phyloP scores from a whole-genome alignment of 2,329 filamentous ascomycete genomes.

The Davidsoniella eucalypti region DNA sequence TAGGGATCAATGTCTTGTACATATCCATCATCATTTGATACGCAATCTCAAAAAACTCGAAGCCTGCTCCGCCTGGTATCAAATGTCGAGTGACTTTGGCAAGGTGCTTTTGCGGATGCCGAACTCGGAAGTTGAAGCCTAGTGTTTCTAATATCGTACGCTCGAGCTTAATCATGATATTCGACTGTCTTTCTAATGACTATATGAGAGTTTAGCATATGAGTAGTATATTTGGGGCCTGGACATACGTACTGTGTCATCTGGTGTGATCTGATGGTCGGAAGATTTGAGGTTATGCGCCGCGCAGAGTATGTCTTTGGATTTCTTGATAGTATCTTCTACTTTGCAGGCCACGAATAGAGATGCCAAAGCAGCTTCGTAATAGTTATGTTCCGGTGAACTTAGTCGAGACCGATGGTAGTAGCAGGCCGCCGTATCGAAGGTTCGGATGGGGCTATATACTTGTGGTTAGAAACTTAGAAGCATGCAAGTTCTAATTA shows the following conservation, averaged over 20 bases:
- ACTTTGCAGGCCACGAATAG: constrained; percentile 92
- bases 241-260: constrained; percentile 52
- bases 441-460: constrained; percentile 68
- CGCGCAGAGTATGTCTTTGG: constrained; percentile 77
- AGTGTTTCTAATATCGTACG: constrained; percentile 83
- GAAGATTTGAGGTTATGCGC: constrained; percentile 68
- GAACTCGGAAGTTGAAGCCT: constrained; percentile 82
- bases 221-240: neutral
- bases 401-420: constrained; percentile 86
- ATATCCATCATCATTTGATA: constrained; percentile 77
- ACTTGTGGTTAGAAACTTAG: neutral
- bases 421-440: constrained; percentile 78
- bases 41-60: constrained; percentile 46
- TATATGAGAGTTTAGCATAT: constrained; percentile 21
- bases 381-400: constrained; percentile 71
- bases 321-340: constrained; percentile 96
- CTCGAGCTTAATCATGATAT: constrained; percentile 76
- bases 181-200: constrained; percentile 65
- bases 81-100: constrained; percentile 58
- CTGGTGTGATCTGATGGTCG: constrained; percentile 53
- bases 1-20: constrained; percentile 80
- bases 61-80: constrained; percentile 30
- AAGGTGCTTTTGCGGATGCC: constrained; percentile 71
- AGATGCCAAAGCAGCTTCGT: constrained; percentile 75
- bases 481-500: constrained; percentile 10